phyloP scores from a whole-genome alignment of 2,329 filamentous ascomycete genomes.

The Venturia nashicola region DNA sequence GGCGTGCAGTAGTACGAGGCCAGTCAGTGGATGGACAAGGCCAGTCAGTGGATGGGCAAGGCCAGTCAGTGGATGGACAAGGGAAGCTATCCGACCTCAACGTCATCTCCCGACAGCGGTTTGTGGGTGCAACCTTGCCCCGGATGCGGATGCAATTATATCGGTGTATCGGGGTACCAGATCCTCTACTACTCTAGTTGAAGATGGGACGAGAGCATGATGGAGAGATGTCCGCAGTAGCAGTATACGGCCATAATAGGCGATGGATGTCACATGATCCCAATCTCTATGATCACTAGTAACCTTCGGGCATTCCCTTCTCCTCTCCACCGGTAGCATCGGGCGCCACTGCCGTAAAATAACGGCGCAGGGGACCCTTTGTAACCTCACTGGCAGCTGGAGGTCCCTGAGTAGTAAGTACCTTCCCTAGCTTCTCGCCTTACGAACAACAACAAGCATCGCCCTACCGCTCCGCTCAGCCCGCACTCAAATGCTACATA shows the following conservation, averaged over 20 bases:
- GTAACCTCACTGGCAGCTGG: no score
- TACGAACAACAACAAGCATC: background rate
- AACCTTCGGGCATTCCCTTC: no score
- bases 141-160: no score
- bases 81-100: no score
- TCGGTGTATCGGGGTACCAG: no score
- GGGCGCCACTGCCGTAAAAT: background rate
- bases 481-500: background rate
- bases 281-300: background rate
- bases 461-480: background rate
- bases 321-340: background rate
- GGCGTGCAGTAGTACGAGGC: background rate
- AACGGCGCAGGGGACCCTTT: background rate
- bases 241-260: background rate
- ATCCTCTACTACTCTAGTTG: no score
- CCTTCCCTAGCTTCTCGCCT: background rate
- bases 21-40: background rate
- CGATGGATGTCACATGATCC: no score
- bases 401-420: background rate
- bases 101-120: background rate
- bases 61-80: background rate
- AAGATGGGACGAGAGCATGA: background rate
- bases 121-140: no score
- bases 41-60: background rate
- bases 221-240: background rate